Evolutionary conservation across 2,329 filamentous ascomycete genomes (phyloP).

Genomic region (Rutstroemia sp.): DNA sequence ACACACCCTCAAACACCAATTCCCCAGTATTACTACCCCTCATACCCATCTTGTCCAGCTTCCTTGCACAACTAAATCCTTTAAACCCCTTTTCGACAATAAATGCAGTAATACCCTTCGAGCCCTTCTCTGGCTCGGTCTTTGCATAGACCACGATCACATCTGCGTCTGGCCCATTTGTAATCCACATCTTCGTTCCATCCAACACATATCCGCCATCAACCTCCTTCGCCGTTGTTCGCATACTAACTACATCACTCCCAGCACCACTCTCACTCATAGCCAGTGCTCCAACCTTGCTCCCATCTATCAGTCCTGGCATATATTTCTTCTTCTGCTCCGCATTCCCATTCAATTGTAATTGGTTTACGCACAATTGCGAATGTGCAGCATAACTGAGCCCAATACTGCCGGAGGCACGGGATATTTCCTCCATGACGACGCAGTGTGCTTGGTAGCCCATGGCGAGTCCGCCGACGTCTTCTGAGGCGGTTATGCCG

Average conservation of each 20-base stretch:
- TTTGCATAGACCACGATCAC: slow-evolving; percentile 95
- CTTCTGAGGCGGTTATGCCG: slow-evolving; percentile 88
- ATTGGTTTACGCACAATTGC: slow-evolving; percentile 92
- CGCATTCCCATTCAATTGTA: slow-evolving; percentile 76
- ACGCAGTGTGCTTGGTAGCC: slow-evolving; percentile 96
- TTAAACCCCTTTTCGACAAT: slow-evolving; percentile 63
- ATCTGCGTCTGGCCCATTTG: slow-evolving; percentile 93
- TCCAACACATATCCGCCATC: slow-evolving; percentile 82
- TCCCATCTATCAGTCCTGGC: slow-evolving; percentile 72
- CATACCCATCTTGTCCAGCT: slow-evolving; percentile 98
- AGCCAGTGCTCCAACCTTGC: slow-evolving; percentile 77
- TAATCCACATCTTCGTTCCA: slow-evolving; percentile 90
- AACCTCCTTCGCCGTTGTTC: slow-evolving; percentile 70
- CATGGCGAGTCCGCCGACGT: slow-evolving; percentile 81
- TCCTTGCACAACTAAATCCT: slow-evolving; percentile 81
- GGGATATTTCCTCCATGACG: slow-evolving; percentile 89
- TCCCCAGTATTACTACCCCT: slow-evolving; percentile 94
- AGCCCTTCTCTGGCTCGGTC: slow-evolving; percentile 70
- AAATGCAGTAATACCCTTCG: slow-evolving; percentile 93
- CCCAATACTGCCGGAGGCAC: slow-evolving; percentile 76
- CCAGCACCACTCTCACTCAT: slow-evolving; percentile 93
- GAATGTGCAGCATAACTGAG: slow-evolving; percentile 94
- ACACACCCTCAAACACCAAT: slow-evolving; percentile 82
- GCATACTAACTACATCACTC: slow-evolving; percentile 94
- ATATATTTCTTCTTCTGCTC: slow-evolving; percentile 78